Evolutionary conservation across 2,329 filamentous ascomycete genomes (phyloP), one percentile per base, ranked within the genome.

Genomic region (Trichophyton mentagrophytes): DNA sequence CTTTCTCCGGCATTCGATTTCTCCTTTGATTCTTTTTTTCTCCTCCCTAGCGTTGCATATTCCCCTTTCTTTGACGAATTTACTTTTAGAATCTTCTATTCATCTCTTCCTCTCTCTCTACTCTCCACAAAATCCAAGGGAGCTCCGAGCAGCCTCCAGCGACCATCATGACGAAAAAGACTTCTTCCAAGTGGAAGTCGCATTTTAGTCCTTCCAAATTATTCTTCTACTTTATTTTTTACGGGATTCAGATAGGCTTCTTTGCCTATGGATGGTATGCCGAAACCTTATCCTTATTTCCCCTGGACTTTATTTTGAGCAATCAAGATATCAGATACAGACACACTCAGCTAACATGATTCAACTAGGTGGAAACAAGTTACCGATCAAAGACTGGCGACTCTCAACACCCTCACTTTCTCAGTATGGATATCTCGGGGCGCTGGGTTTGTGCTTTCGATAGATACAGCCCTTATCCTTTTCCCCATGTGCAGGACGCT

Each of bases 381-480:
- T 38, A 67, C 71, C 3, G 87, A 96, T 69, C 64, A 71, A 8
- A 83, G 83, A 61, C 79, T 99, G 30, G 86, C 86, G 3, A 82
- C 82, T 47, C 81, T 99, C 55, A 99, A 99, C 74, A 82, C 77
- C 0, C 83, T 99, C 57, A 80, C 81, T 60, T 97, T 82, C 75
- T 97, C 92, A 2, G 93, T 99, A 61, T 99, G 92, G 92, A 83
- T 96, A 62, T 97, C 93, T 30, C 85, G 93, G 80, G 93, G 92
- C 71, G 92, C 93, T 59, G 93, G 90, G 68, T 77, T 99, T 46
- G 87, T 89, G 4, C 79, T 99, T 62, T 87, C 86, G 1, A 82
- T 96, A 60, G 91, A 99, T 76, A 85, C 84, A 61, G 87, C 89
- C 70, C 79, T 97, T 65, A 96, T 99, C 68, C 77, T 99, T 30